These are phyloP conservation scores for Fomitopsis betulina DNA, from an alignment of 1,284 basidiomycete genomes.

Conservation along the genomic window DNA sequence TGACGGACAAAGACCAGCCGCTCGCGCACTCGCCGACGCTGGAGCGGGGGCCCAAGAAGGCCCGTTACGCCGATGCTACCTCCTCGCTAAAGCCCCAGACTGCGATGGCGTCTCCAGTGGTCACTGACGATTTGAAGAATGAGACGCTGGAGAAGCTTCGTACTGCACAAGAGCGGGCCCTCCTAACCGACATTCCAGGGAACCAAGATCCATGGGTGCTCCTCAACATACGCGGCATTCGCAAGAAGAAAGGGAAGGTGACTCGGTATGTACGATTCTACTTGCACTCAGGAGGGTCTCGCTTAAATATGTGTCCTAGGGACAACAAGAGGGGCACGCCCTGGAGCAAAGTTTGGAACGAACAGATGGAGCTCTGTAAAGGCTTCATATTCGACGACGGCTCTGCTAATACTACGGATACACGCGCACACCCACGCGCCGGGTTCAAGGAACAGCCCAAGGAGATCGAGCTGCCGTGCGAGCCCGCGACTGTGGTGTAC, in stretches of 20 bases:
- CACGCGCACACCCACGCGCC: neutral
- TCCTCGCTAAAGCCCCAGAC: conserved; percentile 1
- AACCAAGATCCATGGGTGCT: conserved; percentile 72
- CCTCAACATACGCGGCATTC: conserved; percentile 73
- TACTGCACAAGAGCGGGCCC: conserved; percentile 46
- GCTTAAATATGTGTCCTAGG: conserved; percentile 5
- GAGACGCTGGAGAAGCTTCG: conserved; percentile 18
- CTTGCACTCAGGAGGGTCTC: neutral
- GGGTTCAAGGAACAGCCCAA: conserved; percentile 5
- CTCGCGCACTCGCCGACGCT: conserved; percentile 53
- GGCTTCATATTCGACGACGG: conserved; percentile 37
- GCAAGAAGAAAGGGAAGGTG: conserved; percentile 45
- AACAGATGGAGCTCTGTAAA: conserved; percentile 61
- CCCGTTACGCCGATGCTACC: conserved; percentile 5
- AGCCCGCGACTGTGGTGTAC: conserved; percentile 76
- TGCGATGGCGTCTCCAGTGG: neutral
- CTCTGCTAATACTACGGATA: neutral
- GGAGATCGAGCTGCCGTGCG: conserved; percentile 45
- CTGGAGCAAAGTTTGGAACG: conserved; percentile 75
- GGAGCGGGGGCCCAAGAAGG: conserved; percentile 10
- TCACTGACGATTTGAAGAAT: neutral
- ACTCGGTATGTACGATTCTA: conserved; percentile 32
- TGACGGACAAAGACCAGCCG: conserved; percentile 55
- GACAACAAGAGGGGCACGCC: conserved; percentile 55
- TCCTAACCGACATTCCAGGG: conserved; percentile 64